Conservation (phyloP, 306 rosid genomes). For the Crataegus laevigata region DNA sequence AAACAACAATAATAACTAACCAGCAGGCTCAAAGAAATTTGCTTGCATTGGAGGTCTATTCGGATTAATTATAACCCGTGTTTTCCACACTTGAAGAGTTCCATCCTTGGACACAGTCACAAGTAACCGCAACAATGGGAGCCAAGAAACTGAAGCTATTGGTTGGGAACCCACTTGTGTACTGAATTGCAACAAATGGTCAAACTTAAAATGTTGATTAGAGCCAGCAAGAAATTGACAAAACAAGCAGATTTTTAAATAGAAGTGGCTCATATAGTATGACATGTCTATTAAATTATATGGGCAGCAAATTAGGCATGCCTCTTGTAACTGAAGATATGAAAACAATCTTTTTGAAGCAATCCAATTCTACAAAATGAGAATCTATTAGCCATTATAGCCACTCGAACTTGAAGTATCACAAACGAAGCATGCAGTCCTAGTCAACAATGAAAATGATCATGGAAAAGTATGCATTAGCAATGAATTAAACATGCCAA, state of each 20-base stretch:
- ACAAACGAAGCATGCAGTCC: too few relatives aligned
- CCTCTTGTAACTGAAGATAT: neutral
- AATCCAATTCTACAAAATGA: neutral
- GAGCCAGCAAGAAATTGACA: neutral
- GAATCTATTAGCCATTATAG: neutral
- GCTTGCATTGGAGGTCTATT: conserved; percentile 78
- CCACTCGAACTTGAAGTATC: neutral
- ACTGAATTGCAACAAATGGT: conserved; percentile 46
- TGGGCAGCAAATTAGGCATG: neutral
- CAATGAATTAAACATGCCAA: neutral
- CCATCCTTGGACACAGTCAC: conserved; percentile 89
- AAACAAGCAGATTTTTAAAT: neutral
- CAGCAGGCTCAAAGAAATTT: conserved; percentile 86
- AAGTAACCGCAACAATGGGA: conserved; percentile 70
- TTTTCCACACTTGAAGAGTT: conserved; percentile 92
- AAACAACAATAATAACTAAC: conserved; percentile 34
- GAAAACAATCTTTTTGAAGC: neutral
- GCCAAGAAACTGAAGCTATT: conserved; percentile 87
- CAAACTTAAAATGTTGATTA: conserved; percentile 16
- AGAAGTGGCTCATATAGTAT: neutral
- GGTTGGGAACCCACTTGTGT: conserved; percentile 96
- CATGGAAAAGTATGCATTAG: neutral
- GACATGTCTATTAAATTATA: neutral
- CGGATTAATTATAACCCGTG: conserved; percentile 66
- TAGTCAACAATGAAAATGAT: neutral